These are phyloP conservation scores for Sphaerulina vaccinii DNA, from an alignment of 2,329 filamentous ascomycete genomes.

Conservation along the genomic window DNA sequence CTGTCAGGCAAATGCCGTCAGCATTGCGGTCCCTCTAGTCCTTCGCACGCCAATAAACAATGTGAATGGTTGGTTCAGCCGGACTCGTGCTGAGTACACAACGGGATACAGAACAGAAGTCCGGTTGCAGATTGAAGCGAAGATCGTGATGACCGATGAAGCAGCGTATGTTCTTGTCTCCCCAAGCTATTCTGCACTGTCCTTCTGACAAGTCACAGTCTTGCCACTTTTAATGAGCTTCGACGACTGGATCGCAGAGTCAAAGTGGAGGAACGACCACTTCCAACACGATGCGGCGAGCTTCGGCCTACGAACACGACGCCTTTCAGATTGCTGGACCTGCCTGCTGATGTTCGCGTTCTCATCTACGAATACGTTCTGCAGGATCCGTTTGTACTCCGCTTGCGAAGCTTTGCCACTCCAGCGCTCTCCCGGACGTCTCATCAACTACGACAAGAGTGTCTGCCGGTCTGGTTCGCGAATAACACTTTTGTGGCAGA, in stretches of 20 bases:
- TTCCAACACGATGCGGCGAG: conserved; percentile 1
- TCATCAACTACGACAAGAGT: conserved; percentile 22
- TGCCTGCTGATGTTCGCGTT: conserved; percentile 14
- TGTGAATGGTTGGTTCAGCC: neutral
- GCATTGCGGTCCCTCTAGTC: neutral
- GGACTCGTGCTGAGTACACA: neutral
- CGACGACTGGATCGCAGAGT: neutral
- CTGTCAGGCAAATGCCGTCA: neutral
- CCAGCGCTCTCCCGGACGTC: conserved; percentile 14
- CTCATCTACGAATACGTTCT: conserved; percentile 12
- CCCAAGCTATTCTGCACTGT: too few species aligned
- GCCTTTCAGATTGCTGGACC: conserved; percentile 8
- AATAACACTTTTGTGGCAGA: conserved; percentile 23
- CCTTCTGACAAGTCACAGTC: neutral
- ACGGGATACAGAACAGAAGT: conserved; percentile 3
- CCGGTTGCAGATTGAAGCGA: neutral
- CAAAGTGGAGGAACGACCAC: neutral
- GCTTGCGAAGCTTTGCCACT: conserved; percentile 1
- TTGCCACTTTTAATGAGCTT: conserved; percentile 5
- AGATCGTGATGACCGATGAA: neutral
- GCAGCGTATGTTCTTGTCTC: conserved; percentile 6
- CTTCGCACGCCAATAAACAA: neutral
- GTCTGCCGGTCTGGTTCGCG: conserved; percentile 25
- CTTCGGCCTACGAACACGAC: neutral
- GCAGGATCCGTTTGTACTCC: conserved; percentile 1